A percentile compares a stretch with the other conserved stretches of the same genome.
Evolutionary conservation across 2,329 filamentous ascomycete genomes (phyloP).

Genomic region (Penicillium paneum): DNA sequence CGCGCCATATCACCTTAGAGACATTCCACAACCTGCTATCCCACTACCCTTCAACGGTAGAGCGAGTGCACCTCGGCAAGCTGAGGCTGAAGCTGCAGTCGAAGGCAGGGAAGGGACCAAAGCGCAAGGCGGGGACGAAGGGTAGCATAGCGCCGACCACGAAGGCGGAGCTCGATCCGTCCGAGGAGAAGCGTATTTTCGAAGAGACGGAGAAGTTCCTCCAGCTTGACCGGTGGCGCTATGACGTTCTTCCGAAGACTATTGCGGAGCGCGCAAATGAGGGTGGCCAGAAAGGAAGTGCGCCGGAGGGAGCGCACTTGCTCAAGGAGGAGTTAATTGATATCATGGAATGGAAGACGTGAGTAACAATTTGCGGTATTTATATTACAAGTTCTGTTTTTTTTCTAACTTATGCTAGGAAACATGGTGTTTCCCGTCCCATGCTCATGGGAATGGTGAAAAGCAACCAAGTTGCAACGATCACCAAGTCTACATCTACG

Average conservation of each 20-base stretch:
- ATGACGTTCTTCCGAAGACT: constrained; percentile 30
- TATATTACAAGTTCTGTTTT: background rate
- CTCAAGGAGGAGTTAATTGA: constrained; percentile 36
- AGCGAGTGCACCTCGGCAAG: constrained; percentile 26
- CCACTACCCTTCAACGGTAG: constrained; percentile 27
- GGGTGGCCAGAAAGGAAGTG: constrained; percentile 8
- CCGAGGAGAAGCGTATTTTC: constrained; percentile 12
- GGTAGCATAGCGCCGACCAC: background rate
- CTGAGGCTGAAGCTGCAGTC: constrained; percentile 17
- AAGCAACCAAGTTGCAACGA: constrained; percentile 29
- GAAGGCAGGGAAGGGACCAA: constrained; percentile 16
- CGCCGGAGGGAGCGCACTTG: constrained; percentile 20
- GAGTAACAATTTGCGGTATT: constrained; percentile 15
- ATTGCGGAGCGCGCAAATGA: constrained; percentile 17
- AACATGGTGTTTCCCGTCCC: constrained; percentile 38
- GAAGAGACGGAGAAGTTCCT: constrained; percentile 28
- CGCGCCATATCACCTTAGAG: constrained; percentile 23
- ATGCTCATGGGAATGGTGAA: constrained; percentile 41
- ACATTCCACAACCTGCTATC: constrained; percentile 29
- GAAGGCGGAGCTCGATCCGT: constrained; percentile 1
- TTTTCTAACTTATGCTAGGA: background rate
- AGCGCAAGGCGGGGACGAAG: constrained; percentile 10
- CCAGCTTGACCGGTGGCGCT: constrained; percentile 40
- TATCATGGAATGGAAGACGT: constrained; percentile 48
- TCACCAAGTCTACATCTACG: constrained; percentile 26